Evolutionary conservation across 306 rosid species (phyloP), one percentile per base, ranked within the genome.

Genomic region (Urtica urens): DNA sequence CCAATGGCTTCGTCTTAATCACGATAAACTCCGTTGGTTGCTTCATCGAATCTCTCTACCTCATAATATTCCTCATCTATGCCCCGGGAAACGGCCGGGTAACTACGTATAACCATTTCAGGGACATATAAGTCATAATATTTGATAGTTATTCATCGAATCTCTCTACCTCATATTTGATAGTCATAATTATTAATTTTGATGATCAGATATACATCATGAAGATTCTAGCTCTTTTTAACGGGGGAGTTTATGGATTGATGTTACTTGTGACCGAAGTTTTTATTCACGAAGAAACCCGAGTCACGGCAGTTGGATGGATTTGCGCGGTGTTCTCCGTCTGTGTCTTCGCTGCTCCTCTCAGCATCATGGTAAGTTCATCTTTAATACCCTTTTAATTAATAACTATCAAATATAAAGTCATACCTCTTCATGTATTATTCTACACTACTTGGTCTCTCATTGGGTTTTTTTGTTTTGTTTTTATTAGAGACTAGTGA

Each of bases 281-380:
- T 43, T 7, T 38, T 53, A n/a, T n/a, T n/a, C n/a, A n/a, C 11
- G 15, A 49, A 20, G 9, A 54, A 6, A 11, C 0, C 10, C 41
- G 65, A 42, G 40, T 60, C 1, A 66, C 24, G 29, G 25, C 37
- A 2, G 65, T 62, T 0, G 81, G 77, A 10, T 75, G 68, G 68
- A 62, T 59, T 20, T 61, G 63, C 27, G 81, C 59, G 0, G 46
- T 60, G 0, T 62, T 58, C 23, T 66, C 77, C 10, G 60, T 75
- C n/a, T 48, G 59, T 31, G 71, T 70, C 4, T 75, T 48, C 38
- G 77, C 81, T 7, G 61, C 81, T 41, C 81, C 81, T 22, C 77
- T 75, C 0, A 46, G 71, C 34, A 46, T 70, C 49, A 59, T 75
- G 73, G 81, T 75, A 67, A 23, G 10, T 25, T n/a, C n/a, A n/a